Evolutionary conservation across 345 rosid genomes (phyloP), one percentile per base, ranked within the genome.

Genomic region (Populus ilicifolia): DNA sequence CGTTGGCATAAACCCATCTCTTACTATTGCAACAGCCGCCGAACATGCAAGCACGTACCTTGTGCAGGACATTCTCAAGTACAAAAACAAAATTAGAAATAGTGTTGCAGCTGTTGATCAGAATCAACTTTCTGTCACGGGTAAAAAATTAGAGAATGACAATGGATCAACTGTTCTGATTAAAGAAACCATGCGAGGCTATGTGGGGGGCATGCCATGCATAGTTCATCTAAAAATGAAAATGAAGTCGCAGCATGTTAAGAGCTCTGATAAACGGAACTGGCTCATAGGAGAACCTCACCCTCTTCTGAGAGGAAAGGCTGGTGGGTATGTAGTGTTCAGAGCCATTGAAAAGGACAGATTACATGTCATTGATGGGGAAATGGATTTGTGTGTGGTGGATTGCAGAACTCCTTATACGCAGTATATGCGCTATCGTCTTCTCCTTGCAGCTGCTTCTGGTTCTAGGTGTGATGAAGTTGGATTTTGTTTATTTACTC

Each of bases 131-230:
- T 5, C 13, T 2, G 18, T n/a, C 21, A 54, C 11, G 2, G 67
- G 21, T 18, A 65, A 73, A 77, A 80, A 43, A 46, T 71, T 77
- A 21, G 70, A 71, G 11, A 65, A 33, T 8, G 46, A 16, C 29
- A 50, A 54, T 8, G 70, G n/a, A 50, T 69, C 83, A 68, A 36
- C 18, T 21, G 74, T 81, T 72, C 66, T 59, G 59, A 38, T 85
- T 64, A 80, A 81, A 21, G 88, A 85, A 84, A 85, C 75, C 43
- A 38, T 85, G 84, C 71, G 77, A 68, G 90, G 90, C 30, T 80
- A 73, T 41, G 64, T 85, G 29, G 86, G 85, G 2, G 87, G 86
- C 46, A 85, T 87, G 85, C 86, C 90, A 63, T 85, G 88, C 71
- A 70, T 76, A 17, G 86, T 79, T 77, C 73, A 75, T 76, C 84